These are phyloP conservation scores for Populus alba DNA, from an alignment of 345 rosid genomes.

Conservation along the genomic window DNA sequence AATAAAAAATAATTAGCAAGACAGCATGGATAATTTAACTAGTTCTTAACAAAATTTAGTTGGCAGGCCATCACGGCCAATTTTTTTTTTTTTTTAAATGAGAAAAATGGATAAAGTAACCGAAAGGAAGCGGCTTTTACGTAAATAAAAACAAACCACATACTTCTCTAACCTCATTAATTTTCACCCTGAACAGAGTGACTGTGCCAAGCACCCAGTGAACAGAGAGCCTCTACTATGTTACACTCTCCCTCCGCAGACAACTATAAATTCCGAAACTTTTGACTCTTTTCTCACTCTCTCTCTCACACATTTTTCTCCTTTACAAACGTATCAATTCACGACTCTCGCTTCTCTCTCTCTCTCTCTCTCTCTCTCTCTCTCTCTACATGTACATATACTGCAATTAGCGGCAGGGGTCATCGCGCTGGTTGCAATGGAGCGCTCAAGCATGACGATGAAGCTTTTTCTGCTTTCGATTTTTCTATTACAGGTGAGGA, in stretches of 20 bases:
- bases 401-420: neutral
- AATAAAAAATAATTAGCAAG: neutral
- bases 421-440: constrained; percentile 15
- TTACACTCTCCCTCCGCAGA: neutral
- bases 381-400: neutral
- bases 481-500: constrained; percentile 43
- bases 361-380: neutral
- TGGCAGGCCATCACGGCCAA: neutral
- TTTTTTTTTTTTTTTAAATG: too few relatives aligned
- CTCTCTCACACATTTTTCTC: neutral
- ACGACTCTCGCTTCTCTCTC: constrained; percentile 8
- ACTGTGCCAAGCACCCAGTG: neutral
- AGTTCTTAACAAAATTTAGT: too few relatives aligned
- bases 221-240: neutral
- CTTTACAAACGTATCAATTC: neutral
- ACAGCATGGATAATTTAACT: too few relatives aligned
- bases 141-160: constrained; percentile 12
- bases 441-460: constrained; percentile 13
- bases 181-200: neutral
- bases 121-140: constrained; percentile 40
- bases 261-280: constrained; percentile 35
- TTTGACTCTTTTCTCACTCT: neutral
- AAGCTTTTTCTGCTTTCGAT: constrained; percentile 25
- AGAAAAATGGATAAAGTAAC: constrained; percentile 10
- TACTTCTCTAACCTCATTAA: neutral